Percentiles rank a stretch among this genome's conserved stretches.
Conservation (phyloP, 371 early-diverging fungal species). For the Mortierella sp. region DNA sequence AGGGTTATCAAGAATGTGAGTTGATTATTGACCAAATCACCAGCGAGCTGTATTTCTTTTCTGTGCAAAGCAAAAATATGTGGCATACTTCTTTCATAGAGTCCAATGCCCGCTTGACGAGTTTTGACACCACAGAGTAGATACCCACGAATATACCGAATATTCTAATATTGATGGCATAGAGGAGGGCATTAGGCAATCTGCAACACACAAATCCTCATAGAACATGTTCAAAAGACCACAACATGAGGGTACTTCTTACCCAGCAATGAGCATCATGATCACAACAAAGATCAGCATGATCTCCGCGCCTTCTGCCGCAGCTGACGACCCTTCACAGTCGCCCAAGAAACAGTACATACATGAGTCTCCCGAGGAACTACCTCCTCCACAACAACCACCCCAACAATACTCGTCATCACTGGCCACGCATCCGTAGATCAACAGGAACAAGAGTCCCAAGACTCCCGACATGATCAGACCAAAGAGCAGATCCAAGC, state of each 20-base stretch:
- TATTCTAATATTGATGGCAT: constrained; percentile 3
- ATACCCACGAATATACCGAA: constrained; percentile 22
- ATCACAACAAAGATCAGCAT: background rate
- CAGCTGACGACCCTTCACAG: background rate
- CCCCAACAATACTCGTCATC: too few species aligned
- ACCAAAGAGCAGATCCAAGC: constrained; percentile 11
- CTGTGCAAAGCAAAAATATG: too few species aligned
- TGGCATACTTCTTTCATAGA: constrained; percentile 32
- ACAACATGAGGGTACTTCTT: constrained; percentile 1
- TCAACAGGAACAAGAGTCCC: constrained; percentile 17
- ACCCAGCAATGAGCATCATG: constrained; percentile 3
- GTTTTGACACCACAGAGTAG: background rate
- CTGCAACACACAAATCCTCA: background rate
- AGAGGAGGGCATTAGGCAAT: background rate
- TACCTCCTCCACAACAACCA: too few species aligned
- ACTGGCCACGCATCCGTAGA: background rate
- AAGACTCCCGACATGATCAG: constrained; percentile 3
- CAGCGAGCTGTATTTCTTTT: too few species aligned
- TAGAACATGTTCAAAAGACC: too few species aligned
- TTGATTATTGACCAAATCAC: too few species aligned
- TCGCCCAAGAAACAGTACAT: background rate
- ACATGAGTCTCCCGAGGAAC: too few species aligned
- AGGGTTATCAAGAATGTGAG: constrained; percentile 2
- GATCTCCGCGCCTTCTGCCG: background rate
- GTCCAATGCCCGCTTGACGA: constrained; percentile 12